Percentiles rank a stretch among this genome's conserved stretches.
phyloP scores from a whole-genome alignment of 495 filamentous ascomycete genomes.

The Penicillium odoratum region DNA sequence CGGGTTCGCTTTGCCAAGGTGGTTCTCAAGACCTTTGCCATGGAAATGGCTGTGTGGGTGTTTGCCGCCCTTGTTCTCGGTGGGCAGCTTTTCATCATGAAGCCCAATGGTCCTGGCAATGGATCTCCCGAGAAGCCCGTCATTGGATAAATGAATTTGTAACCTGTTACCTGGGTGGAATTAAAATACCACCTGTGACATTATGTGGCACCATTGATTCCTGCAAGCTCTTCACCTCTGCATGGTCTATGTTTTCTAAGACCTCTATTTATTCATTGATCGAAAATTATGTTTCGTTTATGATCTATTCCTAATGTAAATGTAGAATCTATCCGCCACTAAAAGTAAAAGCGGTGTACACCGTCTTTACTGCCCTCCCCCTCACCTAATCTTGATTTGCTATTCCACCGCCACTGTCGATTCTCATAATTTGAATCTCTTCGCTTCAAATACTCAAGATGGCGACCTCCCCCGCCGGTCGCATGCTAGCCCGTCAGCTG shows the following conservation, averaged over 20 bases:
- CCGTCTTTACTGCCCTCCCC: no score
- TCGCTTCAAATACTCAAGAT: slow-evolving; percentile 28
- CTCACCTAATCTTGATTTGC: no score
- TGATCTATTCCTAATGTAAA: background rate
- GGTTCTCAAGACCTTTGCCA: slow-evolving; percentile 62
- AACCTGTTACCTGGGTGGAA: background rate
- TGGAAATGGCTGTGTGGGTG: slow-evolving; percentile 46
- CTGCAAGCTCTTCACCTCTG: no score
- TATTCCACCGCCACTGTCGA: background rate
- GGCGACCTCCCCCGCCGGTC: slow-evolving; percentile 61
- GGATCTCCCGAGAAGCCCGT: background rate
- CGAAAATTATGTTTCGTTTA: no score
- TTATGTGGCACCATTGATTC: background rate
- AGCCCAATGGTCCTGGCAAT: background rate
- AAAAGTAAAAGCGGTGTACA: no score
- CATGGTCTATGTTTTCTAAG: background rate
- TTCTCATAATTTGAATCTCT: background rate
- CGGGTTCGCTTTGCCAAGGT: slow-evolving; percentile 67
- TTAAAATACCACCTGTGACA: background rate
- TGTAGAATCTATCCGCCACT: no score
- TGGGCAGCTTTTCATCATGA: slow-evolving; percentile 34
- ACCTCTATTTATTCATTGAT: background rate
- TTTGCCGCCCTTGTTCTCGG: slow-evolving; percentile 40
- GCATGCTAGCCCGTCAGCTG: slow-evolving; percentile 79
- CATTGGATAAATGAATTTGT: background rate